Percentiles rank a stretch among this genome's conserved stretches.
These are phyloP conservation scores for Brassica nigra DNA, from an alignment of 345 rosid genomes.

Conservation along the genomic window DNA sequence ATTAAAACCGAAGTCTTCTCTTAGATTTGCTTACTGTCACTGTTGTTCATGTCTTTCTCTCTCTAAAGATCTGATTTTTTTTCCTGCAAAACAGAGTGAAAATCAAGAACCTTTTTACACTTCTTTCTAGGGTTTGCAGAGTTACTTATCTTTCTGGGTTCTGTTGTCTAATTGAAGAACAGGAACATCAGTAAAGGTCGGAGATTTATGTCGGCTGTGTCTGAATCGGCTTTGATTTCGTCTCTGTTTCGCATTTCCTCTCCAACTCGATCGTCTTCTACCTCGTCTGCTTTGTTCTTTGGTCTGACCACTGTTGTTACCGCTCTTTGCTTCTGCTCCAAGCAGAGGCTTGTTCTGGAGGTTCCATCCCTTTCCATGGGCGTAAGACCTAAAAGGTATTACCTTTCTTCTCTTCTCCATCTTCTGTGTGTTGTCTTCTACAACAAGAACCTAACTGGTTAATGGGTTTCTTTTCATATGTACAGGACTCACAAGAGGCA, in stretches of 20 bases:
- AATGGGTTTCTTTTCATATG: not conserved
- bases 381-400: slow-evolving; percentile 73
- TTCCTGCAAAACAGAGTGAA: not conserved
- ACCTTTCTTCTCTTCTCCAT: not conserved
- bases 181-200: slow-evolving; percentile 26
- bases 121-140: not conserved
- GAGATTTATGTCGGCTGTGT: slow-evolving; percentile 80
- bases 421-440: not conserved
- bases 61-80: not conserved
- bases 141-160: slow-evolving; percentile 12
- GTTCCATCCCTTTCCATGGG: slow-evolving; percentile 77
- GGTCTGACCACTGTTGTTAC: slow-evolving; percentile 30
- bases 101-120: not conserved
- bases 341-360: slow-evolving; percentile 58
- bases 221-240: slow-evolving; percentile 66
- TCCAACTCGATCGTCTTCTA: slow-evolving; percentile 25
- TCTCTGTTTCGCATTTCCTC: slow-evolving; percentile 62
- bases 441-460: not conserved
- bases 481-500: slow-evolving; percentile 74
- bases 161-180: slow-evolving; percentile 31
- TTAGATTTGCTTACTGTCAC: not conserved
- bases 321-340: slow-evolving; percentile 58
- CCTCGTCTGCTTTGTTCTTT: slow-evolving; percentile 21
- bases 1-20: not conserved
- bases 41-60: slow-evolving; percentile 4